Evolutionary conservation across 2,329 filamentous ascomycete species (phyloP).

Genomic region (Mollisia scopiformis): DNA sequence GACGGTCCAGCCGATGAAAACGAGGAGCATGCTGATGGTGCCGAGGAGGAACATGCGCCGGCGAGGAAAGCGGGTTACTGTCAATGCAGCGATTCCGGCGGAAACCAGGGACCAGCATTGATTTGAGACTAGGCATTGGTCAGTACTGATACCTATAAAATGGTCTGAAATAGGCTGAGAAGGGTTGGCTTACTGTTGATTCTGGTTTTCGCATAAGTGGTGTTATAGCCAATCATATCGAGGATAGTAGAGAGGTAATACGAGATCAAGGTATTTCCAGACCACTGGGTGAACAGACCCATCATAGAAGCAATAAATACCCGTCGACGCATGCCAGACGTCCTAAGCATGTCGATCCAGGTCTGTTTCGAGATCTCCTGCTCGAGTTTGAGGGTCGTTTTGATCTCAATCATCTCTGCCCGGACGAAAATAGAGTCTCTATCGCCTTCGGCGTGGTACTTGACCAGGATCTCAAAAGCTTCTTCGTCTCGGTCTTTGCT

Average conservation of each 20-base stretch:
- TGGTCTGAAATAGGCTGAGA: background rate
- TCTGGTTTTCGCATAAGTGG: conserved; percentile 44
- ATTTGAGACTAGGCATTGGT: background rate
- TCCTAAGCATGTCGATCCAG: conserved; percentile 55
- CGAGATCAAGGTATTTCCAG: conserved; percentile 48
- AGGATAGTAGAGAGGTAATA: conserved; percentile 44
- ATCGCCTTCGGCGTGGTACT: conserved; percentile 57
- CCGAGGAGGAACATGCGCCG: conserved; percentile 56
- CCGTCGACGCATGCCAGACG: conserved; percentile 51
- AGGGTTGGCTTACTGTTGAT: conserved; percentile 43
- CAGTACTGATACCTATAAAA: background rate
- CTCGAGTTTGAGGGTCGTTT: conserved; percentile 57
- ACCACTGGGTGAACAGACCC: conserved; percentile 57
- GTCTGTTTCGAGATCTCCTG: conserved; percentile 54
- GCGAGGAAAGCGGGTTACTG: conserved; percentile 47
- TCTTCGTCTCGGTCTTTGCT: conserved; percentile 60
- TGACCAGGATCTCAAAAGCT: conserved; percentile 54
- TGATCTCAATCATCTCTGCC: conserved; percentile 64
- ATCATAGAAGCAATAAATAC: conserved; percentile 51
- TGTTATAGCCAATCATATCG: conserved; percentile 43
- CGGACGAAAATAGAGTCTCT: conserved; percentile 53
- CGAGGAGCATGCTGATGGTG: conserved; percentile 53
- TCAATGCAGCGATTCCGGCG: conserved; percentile 44
- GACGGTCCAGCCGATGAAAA: conserved; percentile 60
- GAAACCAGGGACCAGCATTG: conserved; percentile 49